Conservation (phyloP, 2,329 filamentous ascomycete species). For the Alternaria sp. region DNA sequence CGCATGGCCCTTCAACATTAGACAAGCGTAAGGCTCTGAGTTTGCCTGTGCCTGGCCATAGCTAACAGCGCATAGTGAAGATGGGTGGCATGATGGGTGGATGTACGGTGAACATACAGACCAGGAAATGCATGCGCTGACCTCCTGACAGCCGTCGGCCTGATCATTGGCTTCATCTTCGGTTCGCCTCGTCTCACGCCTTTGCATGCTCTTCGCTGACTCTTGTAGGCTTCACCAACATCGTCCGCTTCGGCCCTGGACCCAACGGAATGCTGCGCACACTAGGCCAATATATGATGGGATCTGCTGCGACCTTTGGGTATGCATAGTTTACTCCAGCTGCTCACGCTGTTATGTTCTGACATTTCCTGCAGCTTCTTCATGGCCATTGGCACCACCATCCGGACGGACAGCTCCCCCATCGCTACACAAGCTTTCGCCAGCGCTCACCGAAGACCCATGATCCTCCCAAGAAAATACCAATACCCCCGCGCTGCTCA, state of each 20-base stretch:
- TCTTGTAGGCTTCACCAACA: slow-evolving; percentile 79
- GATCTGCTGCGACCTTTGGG: slow-evolving; percentile 95
- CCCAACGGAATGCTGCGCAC: slow-evolving; percentile 93
- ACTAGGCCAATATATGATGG: slow-evolving; percentile 94
- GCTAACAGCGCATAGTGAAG: slow-evolving; percentile 70
- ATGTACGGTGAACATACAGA: slow-evolving; percentile 67
- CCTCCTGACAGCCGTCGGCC: slow-evolving; percentile 76
- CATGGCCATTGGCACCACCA: slow-evolving; percentile 98
- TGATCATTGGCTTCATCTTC: slow-evolving; percentile 97
- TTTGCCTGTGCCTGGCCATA: slow-evolving; percentile 24
- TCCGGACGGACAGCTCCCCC: slow-evolving; percentile 86
- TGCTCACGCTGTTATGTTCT: slow-evolving; percentile 10
- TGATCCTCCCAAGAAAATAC: slow-evolving; percentile 63
- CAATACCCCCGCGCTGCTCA: slow-evolving; percentile 33
- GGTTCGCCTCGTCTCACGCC: slow-evolving; percentile 61
- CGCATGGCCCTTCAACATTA: slow-evolving; percentile 67
- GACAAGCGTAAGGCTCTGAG: slow-evolving; percentile 67
- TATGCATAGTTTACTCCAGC: slow-evolving; percentile 52
- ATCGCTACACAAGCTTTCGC: slow-evolving; percentile 78
- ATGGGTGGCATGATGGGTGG: slow-evolving; percentile 99
- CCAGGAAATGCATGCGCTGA: slow-evolving; percentile 18
- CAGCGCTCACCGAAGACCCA: slow-evolving; percentile 71
- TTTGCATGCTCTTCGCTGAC: slow-evolving; percentile 23
- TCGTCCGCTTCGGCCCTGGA: slow-evolving; percentile 92
- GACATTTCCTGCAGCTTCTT: slow-evolving; percentile 71